Evolutionary conservation across 2,329 filamentous ascomycete species (phyloP), one percentile per base, ranked within the genome.

Genomic region (Fusarium tjaetaba): DNA sequence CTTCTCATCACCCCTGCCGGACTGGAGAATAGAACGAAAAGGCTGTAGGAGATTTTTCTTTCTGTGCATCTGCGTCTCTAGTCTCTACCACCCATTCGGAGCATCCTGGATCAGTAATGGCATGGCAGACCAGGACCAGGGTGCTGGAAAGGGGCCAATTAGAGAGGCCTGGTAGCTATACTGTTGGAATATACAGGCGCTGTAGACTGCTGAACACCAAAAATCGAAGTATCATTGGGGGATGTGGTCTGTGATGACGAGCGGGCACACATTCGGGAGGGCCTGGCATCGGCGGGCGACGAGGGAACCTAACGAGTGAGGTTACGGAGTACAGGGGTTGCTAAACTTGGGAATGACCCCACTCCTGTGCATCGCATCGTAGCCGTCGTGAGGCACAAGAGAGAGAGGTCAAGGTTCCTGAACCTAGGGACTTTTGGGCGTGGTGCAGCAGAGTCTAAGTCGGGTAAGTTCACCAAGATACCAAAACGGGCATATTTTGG

Each of bases 21-120:
- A 53, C 64, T 70, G 52, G 65, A 68, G 52, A 48, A 59, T 42
- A 69, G 52, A 48, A 59, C 45, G 41, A 69, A 72, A 45, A 48
- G 41, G 41, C 59, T 61, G 56, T 16, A 61, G 70, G 68, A 72
- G 70, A 69, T 66, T 73, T 70, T 69, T 68, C 59, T 65, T 57
- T 65, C 41, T 58, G 22, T 64, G 62, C 69, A 77, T 76, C 72
- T 73, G 62, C 72, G 75, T 69, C 62, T 76, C 64, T 65, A 71
- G 75, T 69, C 62, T 76, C 64, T 65, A 71, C 74, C 75, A 72
- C 67, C 76, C 72, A 74, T 67, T 78, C 69, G 66, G 76, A 66
- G 73, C 62, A 68, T 58, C 72, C 74, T 73, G 56, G 71, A 62
- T 68, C 72, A 65, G 65, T 65, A 56, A 68, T 69, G 61, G 64